Percentiles rank a stretch among this genome's conserved stretches.
Conservation (phyloP, 805 yeast species). For the Yamadazyma nakazawae region DNA sequence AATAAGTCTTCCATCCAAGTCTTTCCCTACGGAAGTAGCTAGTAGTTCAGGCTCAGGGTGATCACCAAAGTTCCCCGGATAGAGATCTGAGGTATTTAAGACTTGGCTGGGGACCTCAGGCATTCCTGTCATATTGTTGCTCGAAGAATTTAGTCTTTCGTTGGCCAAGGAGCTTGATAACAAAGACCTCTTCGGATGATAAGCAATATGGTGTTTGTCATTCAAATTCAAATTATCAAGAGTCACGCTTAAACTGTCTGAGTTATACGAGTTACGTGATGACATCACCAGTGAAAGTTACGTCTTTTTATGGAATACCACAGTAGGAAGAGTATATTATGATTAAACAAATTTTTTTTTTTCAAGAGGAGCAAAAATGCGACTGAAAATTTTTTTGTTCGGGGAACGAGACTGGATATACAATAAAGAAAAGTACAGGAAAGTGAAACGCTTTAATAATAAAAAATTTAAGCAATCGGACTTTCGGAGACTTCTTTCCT, state of each 20-base stretch:
- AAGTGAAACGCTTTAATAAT: neutral
- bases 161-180: conserved; percentile 17
- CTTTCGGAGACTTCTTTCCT: neutral
- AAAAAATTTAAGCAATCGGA: neutral
- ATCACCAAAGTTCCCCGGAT: conserved; percentile 14
- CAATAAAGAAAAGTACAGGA: neutral
- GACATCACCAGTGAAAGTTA: neutral
- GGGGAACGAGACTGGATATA: neutral
- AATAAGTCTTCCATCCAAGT: conserved; percentile 36
- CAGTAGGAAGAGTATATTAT: neutral
- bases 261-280: neutral
- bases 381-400: conserved; percentile 6
- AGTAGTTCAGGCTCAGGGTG: conserved; percentile 45
- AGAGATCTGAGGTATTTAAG: neutral
- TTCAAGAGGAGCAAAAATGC: conserved; percentile 6
- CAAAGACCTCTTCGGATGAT: conserved; percentile 13
- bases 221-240: conserved; percentile 11
- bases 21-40: conserved; percentile 43
- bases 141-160: conserved; percentile 6
- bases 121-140: neutral
- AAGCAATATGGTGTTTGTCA: conserved; percentile 5
- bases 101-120: neutral
- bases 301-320: neutral
- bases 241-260: neutral
- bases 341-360: conserved; percentile 2